A percentile compares a stretch with the other conserved stretches of the same genome.
phyloP scores from a whole-genome alignment of 345 rosid species.

The Eucalyptus tenuipes region DNA sequence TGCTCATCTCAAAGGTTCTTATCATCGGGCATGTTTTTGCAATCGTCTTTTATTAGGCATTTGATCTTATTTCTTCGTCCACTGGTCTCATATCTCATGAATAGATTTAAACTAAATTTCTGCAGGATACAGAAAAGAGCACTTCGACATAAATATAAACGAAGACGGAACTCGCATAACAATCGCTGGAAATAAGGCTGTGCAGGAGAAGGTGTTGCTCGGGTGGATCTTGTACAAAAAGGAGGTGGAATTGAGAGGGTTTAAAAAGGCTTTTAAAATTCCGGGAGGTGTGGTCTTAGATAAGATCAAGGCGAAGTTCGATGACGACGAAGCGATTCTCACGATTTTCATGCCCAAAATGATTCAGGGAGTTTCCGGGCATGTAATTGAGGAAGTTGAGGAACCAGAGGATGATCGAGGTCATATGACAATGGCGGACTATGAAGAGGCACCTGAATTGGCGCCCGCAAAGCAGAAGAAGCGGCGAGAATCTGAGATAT shows the following conservation, averaged over 20 bases:
- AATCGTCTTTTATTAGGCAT: background rate
- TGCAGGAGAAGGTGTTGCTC: slow-evolving; percentile 52
- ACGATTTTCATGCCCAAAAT: slow-evolving; percentile 57
- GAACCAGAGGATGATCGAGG: background rate
- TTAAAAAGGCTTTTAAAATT: slow-evolving; percentile 45
- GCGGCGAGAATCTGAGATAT: background rate
- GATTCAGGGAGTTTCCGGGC: slow-evolving; percentile 39
- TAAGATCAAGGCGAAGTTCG: slow-evolving; percentile 53
- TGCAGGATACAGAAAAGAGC: slow-evolving; percentile 59
- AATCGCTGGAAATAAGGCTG: slow-evolving; percentile 45
- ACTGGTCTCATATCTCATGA: background rate
- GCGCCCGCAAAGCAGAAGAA: background rate
- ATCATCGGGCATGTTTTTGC: background rate
- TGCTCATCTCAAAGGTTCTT: slow-evolving; percentile 59
- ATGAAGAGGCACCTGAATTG: background rate
- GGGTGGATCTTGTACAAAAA: slow-evolving; percentile 54
- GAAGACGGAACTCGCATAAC: slow-evolving; percentile 45
- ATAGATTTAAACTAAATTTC: background rate
- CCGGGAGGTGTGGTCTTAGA: slow-evolving; percentile 51
- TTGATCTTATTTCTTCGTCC: background rate
- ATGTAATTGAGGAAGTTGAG: slow-evolving; percentile 39
- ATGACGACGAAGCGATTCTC: slow-evolving; percentile 34
- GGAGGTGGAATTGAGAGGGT: slow-evolving; percentile 43
- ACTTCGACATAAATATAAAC: slow-evolving; percentile 54
- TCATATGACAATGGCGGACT: background rate